Base-by-base conservation (phyloP, 139 green algal species). In the Chlamydomonas urium region DNA sequence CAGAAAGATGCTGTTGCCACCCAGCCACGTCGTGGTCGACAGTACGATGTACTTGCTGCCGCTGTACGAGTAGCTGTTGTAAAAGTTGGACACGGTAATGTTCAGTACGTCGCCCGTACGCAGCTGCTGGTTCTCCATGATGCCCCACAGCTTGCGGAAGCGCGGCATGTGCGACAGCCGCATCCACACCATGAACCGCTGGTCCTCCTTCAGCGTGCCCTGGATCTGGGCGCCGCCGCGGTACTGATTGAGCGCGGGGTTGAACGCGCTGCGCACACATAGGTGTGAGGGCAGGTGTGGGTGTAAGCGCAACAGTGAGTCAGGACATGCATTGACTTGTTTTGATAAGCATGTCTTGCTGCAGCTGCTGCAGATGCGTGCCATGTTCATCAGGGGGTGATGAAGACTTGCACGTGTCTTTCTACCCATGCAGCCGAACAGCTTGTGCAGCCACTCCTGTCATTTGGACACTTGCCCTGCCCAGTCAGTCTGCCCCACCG, bases 11-110 rank as follows among this genome's bases (percentile, higher is more conserved):
- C 93, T 95, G 36, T 77, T 74, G 21, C 91, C 89, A 26, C 91
- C 91, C 23, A 97, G 82, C 89, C 89, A 97, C 5, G 75, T 83
- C 24, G 85, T 88, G 14, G 90, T 96, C 35, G 72, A 77, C 53
- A 97, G 69, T 34, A 95, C 83, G 0, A 95, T 62, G 17, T 21
- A 70, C 79, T 95, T 95, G 32, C 81, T 74, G 45, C 90, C 90
- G 38, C 75, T 57, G 47, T 90, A 95, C 14, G 32, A 48, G 82
- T 96, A 97, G 1, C 86, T 92, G 83, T 97, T 97, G 79, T 93
- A 96, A 17, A 35, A 32, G 74, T 93, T 73, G 66, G 24, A 4
- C 24, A 73, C 31, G 47, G 24, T 65, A 19, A 73, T 26, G 8
- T 19, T 19, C 36, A 96, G 47, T 0, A 57, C 24, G 47, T 86